Percentiles rank a stretch among this genome's conserved stretches.
phyloP scores from a whole-genome alignment of 2,329 filamentous ascomycete species.

The Helminthosporium solani region DNA sequence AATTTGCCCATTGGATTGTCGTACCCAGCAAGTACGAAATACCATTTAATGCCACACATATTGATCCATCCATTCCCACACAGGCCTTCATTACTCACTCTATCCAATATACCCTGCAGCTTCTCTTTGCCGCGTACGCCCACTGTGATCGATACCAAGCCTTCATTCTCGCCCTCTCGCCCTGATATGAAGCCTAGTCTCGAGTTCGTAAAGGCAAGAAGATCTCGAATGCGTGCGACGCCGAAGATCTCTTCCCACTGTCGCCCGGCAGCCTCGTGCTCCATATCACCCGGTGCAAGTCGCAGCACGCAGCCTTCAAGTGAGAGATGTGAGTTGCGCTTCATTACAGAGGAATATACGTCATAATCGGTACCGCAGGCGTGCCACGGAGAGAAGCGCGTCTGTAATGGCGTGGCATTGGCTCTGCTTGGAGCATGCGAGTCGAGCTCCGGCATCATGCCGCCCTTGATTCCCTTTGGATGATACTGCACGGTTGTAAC shows the following conservation, averaged over 20 bases:
- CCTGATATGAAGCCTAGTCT: slow-evolving; percentile 42
- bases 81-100: slow-evolving; percentile 33
- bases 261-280: slow-evolving; percentile 39
- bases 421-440: slow-evolving; percentile 36
- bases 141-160: slow-evolving; percentile 43
- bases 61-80: slow-evolving; percentile 36
- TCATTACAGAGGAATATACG: slow-evolving; percentile 42
- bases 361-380: slow-evolving; percentile 43
- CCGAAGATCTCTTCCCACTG: slow-evolving; percentile 47
- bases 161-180: slow-evolving; percentile 34
- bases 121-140: slow-evolving; percentile 39
- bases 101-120: slow-evolving; percentile 35
- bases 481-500: slow-evolving; percentile 47
- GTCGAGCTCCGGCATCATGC: slow-evolving; percentile 49
- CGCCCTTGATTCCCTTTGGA: slow-evolving; percentile 46
- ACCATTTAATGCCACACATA: slow-evolving; percentile 45
- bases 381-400: slow-evolving; percentile 49
- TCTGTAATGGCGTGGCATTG: slow-evolving; percentile 42
- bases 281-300: slow-evolving; percentile 40
- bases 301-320: slow-evolving; percentile 41
- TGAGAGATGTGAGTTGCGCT: slow-evolving; percentile 35
- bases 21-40: slow-evolving; percentile 30
- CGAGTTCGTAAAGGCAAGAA: slow-evolving; percentile 41
- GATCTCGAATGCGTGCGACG: slow-evolving; percentile 44
- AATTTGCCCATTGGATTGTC: slow-evolving; percentile 21